phyloP scores from a whole-genome alignment of 2,329 filamentous ascomycete species.

The Aureobasidium melanogenum region DNA sequence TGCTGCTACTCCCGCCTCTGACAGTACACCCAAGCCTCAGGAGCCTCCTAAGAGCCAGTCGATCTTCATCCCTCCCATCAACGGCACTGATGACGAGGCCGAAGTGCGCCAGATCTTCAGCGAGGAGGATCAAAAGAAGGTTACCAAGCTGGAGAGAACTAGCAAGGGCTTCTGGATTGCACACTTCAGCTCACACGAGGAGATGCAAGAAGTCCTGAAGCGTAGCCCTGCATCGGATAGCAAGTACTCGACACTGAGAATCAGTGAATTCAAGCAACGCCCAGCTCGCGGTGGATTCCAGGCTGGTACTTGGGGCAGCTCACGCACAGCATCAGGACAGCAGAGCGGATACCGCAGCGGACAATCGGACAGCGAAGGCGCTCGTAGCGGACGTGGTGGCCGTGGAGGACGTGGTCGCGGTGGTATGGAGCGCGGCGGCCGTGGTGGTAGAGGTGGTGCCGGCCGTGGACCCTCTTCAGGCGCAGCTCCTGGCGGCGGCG shows the following conservation, averaged over 20 bases:
- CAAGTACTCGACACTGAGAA: constrained; percentile 50
- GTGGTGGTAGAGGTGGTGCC: constrained; percentile 18
- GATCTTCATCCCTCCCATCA: constrained; percentile 65
- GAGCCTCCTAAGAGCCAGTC: constrained; percentile 59
- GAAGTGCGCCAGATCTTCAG: constrained; percentile 68
- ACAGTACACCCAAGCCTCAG: constrained; percentile 18
- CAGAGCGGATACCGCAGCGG: constrained; percentile 72
- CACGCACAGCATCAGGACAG: constrained; percentile 35
- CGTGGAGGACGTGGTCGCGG: constrained; percentile 47
- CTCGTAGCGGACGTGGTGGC: constrained; percentile 50
- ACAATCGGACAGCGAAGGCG: constrained; percentile 60
- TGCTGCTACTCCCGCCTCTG: constrained; percentile 43
- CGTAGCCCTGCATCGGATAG: constrained; percentile 55
- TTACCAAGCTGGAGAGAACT: constrained; percentile 59
- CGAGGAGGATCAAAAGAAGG: constrained; percentile 75
- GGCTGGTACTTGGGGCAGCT: constrained; percentile 54
- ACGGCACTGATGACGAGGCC: constrained; percentile 54
- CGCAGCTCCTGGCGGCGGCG: constrained; percentile 7
- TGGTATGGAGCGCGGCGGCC: constrained; percentile 28
- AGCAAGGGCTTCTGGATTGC: constrained; percentile 77
- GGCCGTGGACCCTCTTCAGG: constrained; percentile 4
- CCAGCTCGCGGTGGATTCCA: constrained; percentile 32
- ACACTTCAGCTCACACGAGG: constrained; percentile 69
- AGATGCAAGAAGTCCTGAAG: constrained; percentile 70
- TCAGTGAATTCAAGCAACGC: constrained; percentile 57